Evolutionary conservation across 139 green algal species (phyloP).

Genomic region (Tetradesmus obliquus): DNA sequence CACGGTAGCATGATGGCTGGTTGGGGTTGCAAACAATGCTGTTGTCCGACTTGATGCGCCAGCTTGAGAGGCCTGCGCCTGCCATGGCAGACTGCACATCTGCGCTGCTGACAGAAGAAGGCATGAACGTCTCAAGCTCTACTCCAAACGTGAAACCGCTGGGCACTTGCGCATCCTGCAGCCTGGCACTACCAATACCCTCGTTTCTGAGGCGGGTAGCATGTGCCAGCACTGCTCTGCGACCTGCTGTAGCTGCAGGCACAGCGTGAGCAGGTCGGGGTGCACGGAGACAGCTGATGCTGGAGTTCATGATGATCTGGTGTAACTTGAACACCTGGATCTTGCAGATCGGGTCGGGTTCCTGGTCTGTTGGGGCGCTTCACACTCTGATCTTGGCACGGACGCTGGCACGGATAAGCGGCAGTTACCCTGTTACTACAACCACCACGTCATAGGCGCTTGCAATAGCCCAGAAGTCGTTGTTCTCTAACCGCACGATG

Average conservation of each 20-base stretch:
- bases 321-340: too few relatives aligned
- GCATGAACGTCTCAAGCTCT: conserved; percentile 39
- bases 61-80: background rate
- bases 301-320: background rate
- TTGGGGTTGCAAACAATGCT: conserved; percentile 27
- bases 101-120: background rate
- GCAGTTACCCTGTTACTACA: too few relatives aligned
- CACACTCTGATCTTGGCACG: too few relatives aligned
- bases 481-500: too few relatives aligned
- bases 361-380: too few relatives aligned
- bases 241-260: background rate
- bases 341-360: too few relatives aligned
- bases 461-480: too few relatives aligned
- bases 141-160: conserved; percentile 32
- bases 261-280: background rate
- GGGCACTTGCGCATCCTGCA: background rate
- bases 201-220: background rate
- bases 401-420: too few relatives aligned
- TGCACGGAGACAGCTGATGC: background rate
- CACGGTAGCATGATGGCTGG: background rate
- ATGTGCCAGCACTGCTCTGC: background rate
- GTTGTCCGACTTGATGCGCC: conserved; percentile 28
- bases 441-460: too few relatives aligned
- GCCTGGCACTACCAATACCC: background rate
- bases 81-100: background rate